A percentile compares a stretch with the other conserved stretches of the same genome.
Conservation (phyloP, 169 alveolate species). For the Cytauxzoon felis region DNA sequence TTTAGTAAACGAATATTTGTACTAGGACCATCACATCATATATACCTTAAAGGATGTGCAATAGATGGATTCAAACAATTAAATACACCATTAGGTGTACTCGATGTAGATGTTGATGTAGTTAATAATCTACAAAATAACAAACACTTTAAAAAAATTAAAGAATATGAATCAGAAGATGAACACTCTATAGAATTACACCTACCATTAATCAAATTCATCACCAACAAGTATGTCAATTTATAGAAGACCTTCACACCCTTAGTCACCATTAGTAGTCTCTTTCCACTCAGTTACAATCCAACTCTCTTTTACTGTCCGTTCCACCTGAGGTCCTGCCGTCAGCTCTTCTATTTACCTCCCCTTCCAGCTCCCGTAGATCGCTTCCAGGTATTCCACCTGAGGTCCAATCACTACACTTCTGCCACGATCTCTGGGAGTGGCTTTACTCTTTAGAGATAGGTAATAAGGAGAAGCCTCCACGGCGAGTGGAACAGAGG, state of each 20-base stretch:
- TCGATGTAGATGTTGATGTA: conserved; percentile 74
- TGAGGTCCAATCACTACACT: too few species aligned
- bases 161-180: conserved; percentile 73
- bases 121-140: conserved; percentile 17
- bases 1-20: conserved; percentile 81
- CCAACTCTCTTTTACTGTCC: too few species aligned
- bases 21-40: conserved; percentile 92
- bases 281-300: neutral
- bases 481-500: too few species aligned
- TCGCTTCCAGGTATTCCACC: too few species aligned
- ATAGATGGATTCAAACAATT: conserved; percentile 61
- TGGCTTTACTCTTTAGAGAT: too few species aligned
- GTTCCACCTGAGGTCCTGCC: too few species aligned
- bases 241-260: neutral
- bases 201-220: conserved; percentile 76
- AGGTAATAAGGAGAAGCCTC: too few species aligned
- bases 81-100: conserved; percentile 89
- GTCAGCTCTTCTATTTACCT: too few species aligned
- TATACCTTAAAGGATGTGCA: conserved; percentile 83
- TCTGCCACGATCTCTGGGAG: too few species aligned
- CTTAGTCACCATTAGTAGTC: neutral
- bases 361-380: too few species aligned
- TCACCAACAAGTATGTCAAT: conserved; percentile 60
- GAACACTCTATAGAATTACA: conserved; percentile 91
- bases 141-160: conserved; percentile 59